Base-by-base conservation (phyloP, 2,329 filamentous ascomycete species). In the Exophiala sp. region DNA sequence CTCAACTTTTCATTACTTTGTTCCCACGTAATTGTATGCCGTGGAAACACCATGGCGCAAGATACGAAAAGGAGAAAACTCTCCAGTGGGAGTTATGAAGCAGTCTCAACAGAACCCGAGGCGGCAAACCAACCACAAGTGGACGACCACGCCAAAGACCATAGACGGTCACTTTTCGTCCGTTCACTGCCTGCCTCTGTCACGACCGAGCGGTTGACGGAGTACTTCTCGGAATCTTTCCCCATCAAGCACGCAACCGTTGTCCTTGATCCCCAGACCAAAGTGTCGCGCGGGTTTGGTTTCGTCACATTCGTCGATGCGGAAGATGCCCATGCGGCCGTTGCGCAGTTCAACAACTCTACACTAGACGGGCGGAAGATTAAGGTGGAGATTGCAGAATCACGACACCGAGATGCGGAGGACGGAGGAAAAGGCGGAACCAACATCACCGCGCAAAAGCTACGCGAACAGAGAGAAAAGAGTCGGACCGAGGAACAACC, bases 271-370 rank as follows among this genome's bases (percentile, higher is more conserved):
- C 82, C 86, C 13, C 76, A 82, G 58, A 95, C 90, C 1, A 95
- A 95, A 64, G 74, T 83, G 60, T 96, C 88, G 11, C 85, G 88
- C 65, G 91, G 93, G 14, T 98, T 89, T 68, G 93, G 93, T 46
- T 98, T 98, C 69, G 91, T 98, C 50, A 97, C 93, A 1, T 93
- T 98, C 63, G 88, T 90, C 61, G 93, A 98, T 65, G 80, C 86
- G 23, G 90, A 96, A 58, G 93, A 98, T 73, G 90, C 91, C 10
- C 74, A 83, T 58, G 79, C 83, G 57, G 94, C 93, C 14, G 79
- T 86, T 64, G 79, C 84, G 50, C 85, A 94, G 66, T 80, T 96
- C 64, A 81, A 95, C 67, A 86, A 87, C 55, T 77, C 85, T 39
- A 72, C 81, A 21, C 80, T 95, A 60, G 80, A 89, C 43, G 91